Conservation (phyloP, 148 eudicot genomes). For the Nepenthes mirabilis region DNA sequence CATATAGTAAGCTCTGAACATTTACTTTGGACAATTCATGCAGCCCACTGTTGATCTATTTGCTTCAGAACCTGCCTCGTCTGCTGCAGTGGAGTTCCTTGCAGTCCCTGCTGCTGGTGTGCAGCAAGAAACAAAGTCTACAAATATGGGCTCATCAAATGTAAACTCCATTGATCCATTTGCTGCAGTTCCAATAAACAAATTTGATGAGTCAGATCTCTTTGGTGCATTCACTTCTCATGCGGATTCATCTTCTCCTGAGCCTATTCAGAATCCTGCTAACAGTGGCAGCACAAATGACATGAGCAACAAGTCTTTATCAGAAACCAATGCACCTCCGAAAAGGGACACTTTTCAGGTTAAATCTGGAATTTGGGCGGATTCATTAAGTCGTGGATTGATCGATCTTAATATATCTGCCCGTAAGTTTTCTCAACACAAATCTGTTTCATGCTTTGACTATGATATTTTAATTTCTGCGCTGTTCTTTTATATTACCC, state of each 20-base stretch:
- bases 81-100: constrained; percentile 55
- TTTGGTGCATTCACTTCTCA: constrained; percentile 55
- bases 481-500: not conserved
- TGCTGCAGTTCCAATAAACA: constrained; percentile 65
- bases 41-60: constrained; percentile 65
- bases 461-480: not conserved
- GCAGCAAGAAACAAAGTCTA: constrained; percentile 32
- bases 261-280: constrained; percentile 20
- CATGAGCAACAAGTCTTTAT: constrained; percentile 23
- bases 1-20: not conserved
- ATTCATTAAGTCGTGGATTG: constrained; percentile 89
- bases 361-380: constrained; percentile 97
- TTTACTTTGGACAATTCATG: constrained; percentile 11
- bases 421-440: constrained; percentile 41
- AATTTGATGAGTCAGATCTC: constrained; percentile 57
- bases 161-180: constrained; percentile 57
- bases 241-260: constrained; percentile 29
- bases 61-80: constrained; percentile 45
- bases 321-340: constrained; percentile 33
- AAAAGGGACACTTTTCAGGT: constrained; percentile 64
- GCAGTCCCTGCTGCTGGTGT: constrained; percentile 42
- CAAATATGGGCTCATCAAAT: constrained; percentile 4
- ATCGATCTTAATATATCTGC: constrained; percentile 97
- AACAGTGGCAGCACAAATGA: constrained; percentile 13
- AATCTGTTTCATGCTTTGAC: not conserved